phyloP scores from a whole-genome alignment of 345 rosid species.

The Eucalyptus shirleyi region DNA sequence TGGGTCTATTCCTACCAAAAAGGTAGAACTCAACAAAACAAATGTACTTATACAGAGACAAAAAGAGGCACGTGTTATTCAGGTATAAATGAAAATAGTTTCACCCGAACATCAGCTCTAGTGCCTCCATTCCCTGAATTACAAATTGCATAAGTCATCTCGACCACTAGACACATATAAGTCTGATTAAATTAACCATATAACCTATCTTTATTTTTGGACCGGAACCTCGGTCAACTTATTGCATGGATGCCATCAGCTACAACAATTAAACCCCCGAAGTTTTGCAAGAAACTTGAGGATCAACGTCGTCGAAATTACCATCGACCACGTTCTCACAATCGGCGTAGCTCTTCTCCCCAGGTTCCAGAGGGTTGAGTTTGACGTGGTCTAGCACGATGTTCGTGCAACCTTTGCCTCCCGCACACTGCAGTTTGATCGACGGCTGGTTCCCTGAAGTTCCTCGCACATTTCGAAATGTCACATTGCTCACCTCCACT shows the following conservation, averaged over 20 bases:
- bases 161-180: not conserved
- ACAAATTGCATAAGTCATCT: not conserved
- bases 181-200: not conserved
- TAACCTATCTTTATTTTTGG: not conserved
- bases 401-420: conserved; percentile 7
- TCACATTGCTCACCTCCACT: conserved; percentile 21
- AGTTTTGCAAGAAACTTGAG: not conserved
- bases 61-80: not conserved
- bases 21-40: not conserved
- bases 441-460: conserved; percentile 11
- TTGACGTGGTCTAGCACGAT: conserved; percentile 9
- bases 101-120: not conserved
- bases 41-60: not conserved
- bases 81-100: no score
- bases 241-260: not conserved
- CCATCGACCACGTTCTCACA: conserved; percentile 7
- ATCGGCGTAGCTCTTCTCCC: not conserved
- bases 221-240: not conserved
- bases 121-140: not conserved
- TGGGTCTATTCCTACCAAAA: not conserved
- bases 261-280: not conserved
- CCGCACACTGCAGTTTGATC: conserved; percentile 12
- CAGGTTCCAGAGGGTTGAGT: not conserved
- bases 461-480: conserved; percentile 9
- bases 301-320: not conserved